Evolutionary conservation across 2,329 filamentous ascomycete genomes (phyloP), one percentile per base, ranked within the genome.

Genomic region (Aspergillus vadensis): DNA sequence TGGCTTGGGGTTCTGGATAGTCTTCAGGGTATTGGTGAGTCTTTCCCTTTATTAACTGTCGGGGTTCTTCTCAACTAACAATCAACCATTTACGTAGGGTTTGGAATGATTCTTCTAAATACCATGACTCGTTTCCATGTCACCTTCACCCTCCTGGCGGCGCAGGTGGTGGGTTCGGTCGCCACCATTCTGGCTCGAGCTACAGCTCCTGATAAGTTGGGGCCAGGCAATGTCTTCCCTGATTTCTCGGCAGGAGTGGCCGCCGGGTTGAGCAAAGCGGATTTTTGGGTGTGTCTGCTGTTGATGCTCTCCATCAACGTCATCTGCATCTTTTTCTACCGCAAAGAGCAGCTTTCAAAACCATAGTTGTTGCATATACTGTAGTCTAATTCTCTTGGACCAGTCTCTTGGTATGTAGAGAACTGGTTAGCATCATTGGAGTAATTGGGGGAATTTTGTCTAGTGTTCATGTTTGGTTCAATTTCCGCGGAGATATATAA

Each of bases 1-100:
- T 89, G 86, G 86, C 81, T 89, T 0, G 87, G 86, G 21, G 80
- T 88, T 6, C 77, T 89, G 12, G 86, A 89, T 66, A 81, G 84
- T 7, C 76, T 89, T 10, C 87, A 89, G 70, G 85, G 86, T 52
- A 82, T 88, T 2, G 53, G 53, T 55, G 15, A 55, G 53, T 55
- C 6, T 44, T 36, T 19, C 1, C 12, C 2, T 12, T 5, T 2
- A 9, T 14, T 1, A 1, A n/a, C 1, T 5, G n/a, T 7, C n/a
- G 17, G 15, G 9, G 10, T 3, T 30, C 8, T 30, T 12, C 10
- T 4, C 10, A 12, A 15, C 25, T 12, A n/a, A 23, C 44, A 44
- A 19, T 36, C 9, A 36, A 17, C 30, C n/a, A 6, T 10, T 9
- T 9, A 12, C 12, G 4, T n/a, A 55, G 86, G 87, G 1, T 83